Evolutionary conservation across 192 early-diverging fungal genomes (phyloP).

Genomic region (Coemansia sp.): DNA sequence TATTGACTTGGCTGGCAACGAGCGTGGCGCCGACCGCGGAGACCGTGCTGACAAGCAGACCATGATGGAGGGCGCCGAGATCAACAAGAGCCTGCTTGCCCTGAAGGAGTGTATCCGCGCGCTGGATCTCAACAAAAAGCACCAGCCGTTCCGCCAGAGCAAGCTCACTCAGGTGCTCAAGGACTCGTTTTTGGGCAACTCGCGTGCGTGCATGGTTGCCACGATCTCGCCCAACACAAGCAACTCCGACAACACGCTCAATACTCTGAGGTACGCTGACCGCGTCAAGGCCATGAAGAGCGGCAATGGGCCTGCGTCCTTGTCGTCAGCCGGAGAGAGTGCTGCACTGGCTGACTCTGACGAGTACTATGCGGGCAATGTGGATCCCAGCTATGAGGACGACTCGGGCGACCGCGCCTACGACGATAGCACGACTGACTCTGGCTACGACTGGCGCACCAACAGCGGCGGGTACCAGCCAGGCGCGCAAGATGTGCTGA

Average conservation of each 20-base stretch:
- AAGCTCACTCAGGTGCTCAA: conserved; percentile 97
- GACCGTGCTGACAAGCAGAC: conserved; percentile 87
- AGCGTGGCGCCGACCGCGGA: conserved; percentile 95
- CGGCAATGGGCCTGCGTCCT: conserved; percentile 2
- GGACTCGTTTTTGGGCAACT: conserved; percentile 98
- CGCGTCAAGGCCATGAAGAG: conserved; percentile 59
- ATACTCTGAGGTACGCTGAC: conserved; percentile 96
- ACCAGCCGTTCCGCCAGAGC: conserved; percentile 96
- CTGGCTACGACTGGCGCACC: conserved; percentile 1
- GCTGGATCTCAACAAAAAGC: conserved; percentile 89
- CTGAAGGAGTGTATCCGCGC: conserved; percentile 98
- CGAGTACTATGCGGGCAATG: conserved; percentile 29
- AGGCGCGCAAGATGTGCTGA: conserved; percentile 26
- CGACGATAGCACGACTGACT: conserved; percentile 9
- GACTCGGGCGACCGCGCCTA: conserved; percentile 39
- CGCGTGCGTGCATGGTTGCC: conserved; percentile 98
- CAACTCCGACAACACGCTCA: conserved; percentile 95
- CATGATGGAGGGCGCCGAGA: conserved; percentile 98
- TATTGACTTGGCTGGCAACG: conserved; percentile 97
- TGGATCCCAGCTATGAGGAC: conserved; percentile 47
- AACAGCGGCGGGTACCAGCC: conserved; percentile 4
- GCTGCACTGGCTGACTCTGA: conserved; percentile 26
- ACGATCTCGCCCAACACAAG: conserved; percentile 94
- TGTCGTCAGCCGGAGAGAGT: conserved; percentile 30
- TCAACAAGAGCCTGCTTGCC: conserved; percentile 97